Conservation (phyloP, 2,329 filamentous ascomycete species). For the Cladophialophora immunda region DNA sequence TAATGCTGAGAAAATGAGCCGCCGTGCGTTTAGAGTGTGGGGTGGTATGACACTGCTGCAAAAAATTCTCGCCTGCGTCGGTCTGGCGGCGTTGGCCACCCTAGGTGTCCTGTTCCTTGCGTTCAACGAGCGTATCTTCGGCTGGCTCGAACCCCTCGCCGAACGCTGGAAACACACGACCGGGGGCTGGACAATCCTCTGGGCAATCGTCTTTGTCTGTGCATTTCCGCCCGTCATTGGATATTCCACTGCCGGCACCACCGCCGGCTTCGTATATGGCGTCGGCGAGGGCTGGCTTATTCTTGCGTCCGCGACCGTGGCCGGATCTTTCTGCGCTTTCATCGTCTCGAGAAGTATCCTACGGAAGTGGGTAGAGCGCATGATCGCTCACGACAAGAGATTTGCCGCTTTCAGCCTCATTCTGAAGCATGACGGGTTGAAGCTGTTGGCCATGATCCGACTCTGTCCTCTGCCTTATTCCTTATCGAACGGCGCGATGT, state of each 20-base stretch:
- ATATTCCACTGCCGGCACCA: conserved; percentile 78
- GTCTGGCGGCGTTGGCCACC: conserved; percentile 60
- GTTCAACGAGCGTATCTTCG: conserved; percentile 83
- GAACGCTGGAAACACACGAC: conserved; percentile 77
- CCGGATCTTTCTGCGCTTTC: conserved; percentile 82
- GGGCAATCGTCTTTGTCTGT: conserved; percentile 76
- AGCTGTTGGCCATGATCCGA: conserved; percentile 88
- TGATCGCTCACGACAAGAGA: conserved; percentile 82
- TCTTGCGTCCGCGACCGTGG: conserved; percentile 77
- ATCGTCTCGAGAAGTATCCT: conserved; percentile 81
- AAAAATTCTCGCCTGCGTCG: conserved; percentile 65
- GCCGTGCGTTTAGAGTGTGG: conserved; percentile 47
- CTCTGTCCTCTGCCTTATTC: conserved; percentile 93
- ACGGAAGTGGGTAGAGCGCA: conserved; percentile 76
- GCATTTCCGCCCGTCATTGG: conserved; percentile 89
- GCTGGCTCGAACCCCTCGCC: conserved; percentile 75
- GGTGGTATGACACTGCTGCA: conserved; percentile 62
- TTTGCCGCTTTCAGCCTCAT: conserved; percentile 90
- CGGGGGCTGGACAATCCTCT: conserved; percentile 78
- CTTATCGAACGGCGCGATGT: conserved; percentile 90
- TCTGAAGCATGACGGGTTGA: conserved; percentile 86
- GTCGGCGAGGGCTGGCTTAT: conserved; percentile 82
- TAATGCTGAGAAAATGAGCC: conserved; percentile 47
- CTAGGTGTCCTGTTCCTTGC: conserved; percentile 74
- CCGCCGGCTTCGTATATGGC: conserved; percentile 76